A percentile compares a stretch with the other conserved stretches of the same genome.
phyloP scores from a whole-genome alignment of 2,329 filamentous ascomycete genomes.

The Phialemoniopsis sp. region DNA sequence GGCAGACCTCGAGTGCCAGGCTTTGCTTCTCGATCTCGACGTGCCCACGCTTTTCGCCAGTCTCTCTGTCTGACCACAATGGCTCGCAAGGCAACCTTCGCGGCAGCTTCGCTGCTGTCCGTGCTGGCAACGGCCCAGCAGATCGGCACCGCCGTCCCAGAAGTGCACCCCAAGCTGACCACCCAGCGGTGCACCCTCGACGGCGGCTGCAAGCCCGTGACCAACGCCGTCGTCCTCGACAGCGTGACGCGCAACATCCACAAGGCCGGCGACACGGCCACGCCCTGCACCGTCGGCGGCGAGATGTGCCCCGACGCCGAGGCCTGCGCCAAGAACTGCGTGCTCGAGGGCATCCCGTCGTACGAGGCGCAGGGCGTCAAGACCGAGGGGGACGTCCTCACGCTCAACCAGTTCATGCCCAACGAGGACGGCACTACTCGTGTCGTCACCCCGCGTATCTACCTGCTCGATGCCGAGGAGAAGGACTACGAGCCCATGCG shows the following conservation, averaged over 20 bases:
- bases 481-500: slow-evolving; percentile 53
- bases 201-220: slow-evolving; percentile 39
- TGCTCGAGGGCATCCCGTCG: slow-evolving; percentile 6
- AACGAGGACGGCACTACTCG: slow-evolving; percentile 1
- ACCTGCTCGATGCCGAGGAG: slow-evolving; percentile 48
- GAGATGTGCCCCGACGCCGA: slow-evolving; percentile 6
- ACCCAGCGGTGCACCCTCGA: slow-evolving; percentile 46
- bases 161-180: slow-evolving; percentile 43
- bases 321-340: slow-evolving; percentile 9
- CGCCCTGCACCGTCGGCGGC: slow-evolving; percentile 3
- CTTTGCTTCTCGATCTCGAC: too few species aligned
- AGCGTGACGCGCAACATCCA: slow-evolving; percentile 15
- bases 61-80: too few species aligned
- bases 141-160: slow-evolving; percentile 11
- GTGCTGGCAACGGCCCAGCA: slow-evolving; percentile 3
- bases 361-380: slow-evolving; percentile 6
- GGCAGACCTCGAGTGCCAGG: too few species aligned
- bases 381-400: slow-evolving; percentile 4
- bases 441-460: slow-evolving; percentile 37
- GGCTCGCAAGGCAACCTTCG: too few species aligned
- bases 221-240: slow-evolving; percentile 48
- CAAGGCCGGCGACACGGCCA: slow-evolving; percentile 1
- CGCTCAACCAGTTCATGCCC: slow-evolving; percentile 6
- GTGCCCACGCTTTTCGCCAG: too few species aligned
- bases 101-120: not conserved